phyloP scores from a whole-genome alignment of 148 eudicot genomes.

The Linanthus parryae region DNA sequence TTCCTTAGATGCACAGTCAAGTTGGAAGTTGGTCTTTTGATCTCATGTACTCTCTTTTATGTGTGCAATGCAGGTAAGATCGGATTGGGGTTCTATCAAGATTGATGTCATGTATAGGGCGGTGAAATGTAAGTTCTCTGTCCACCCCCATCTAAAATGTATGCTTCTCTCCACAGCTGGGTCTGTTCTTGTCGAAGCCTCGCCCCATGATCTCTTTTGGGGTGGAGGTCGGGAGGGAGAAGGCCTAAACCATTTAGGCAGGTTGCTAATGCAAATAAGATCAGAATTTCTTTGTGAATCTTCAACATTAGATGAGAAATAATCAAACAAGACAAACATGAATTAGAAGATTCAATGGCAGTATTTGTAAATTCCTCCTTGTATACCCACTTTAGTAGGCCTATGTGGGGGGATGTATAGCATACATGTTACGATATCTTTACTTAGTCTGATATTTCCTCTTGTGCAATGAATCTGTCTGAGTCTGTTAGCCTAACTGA shows the following conservation, averaged over 20 bases:
- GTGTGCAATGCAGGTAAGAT: constrained; percentile 81
- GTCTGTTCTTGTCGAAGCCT: constrained; percentile 82
- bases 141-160: constrained; percentile 69
- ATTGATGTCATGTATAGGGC: constrained; percentile 77
- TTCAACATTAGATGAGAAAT: constrained; percentile 19
- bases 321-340: too few species aligned
- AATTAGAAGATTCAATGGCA: too few species aligned
- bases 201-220: constrained; percentile 97
- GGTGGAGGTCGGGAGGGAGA: constrained; percentile 99
- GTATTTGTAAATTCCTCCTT: too few species aligned
- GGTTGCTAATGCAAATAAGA: constrained; percentile 89
- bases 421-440: too few species aligned
- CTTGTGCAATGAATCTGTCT: too few species aligned
- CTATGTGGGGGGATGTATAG: too few species aligned
- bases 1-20: too few species aligned
- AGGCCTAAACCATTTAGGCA: constrained; percentile 91
- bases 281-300: constrained; percentile 69
- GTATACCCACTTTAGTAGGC: too few species aligned
- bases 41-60: too few species aligned
- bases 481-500: too few species aligned
- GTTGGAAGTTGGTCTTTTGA: too few species aligned
- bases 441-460: too few species aligned
- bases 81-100: constrained; percentile 81
- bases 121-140: constrained; percentile 77
- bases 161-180: constrained; percentile 76